Evolutionary conservation across 2,329 filamentous ascomycete genomes (phyloP), one percentile per base, ranked within the genome.

Genomic region (Aspergillus sp.): DNA sequence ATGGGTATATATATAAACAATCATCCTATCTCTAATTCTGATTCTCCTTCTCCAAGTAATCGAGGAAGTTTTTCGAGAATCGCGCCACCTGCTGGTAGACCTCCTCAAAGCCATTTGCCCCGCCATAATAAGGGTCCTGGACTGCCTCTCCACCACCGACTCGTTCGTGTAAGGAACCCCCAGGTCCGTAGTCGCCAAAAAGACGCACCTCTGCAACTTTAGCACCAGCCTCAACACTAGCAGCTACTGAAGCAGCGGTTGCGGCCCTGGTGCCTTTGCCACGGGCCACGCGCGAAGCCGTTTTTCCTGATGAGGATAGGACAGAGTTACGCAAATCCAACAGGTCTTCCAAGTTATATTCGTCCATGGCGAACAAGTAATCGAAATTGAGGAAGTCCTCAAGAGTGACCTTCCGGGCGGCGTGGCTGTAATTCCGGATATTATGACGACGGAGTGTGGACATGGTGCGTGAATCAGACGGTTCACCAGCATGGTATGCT

Each of bases 291-390:
- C 46, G 60, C 4, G 23, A 40, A 23, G 49, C 15, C 9, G 63
- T 55, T 52, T 68, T 70, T 69, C 84, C 82, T 70, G 84, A 85
- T 33, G 67, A 65, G 14, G 64, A 59, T 19, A 80, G 73, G 35
- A 83, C 80, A n/a, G 76, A 74, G 9, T 82, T 78, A 64, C 83
- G 84, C 64, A 84, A 80, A 58, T 85, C 80, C 67, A 86, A 73
- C 57, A 96, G 76, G 68, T 96, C 85, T 8, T 82, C 80, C 45
- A 96, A 79, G 72, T 98, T 98, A 46, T 86, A 85, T 49, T 85
- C 81, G 72, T 99, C 95, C 95, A 99, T 99, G 60, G 90, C 93
- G 57, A 99, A 87, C 59, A 99, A 87, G 76, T 96, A 98, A 75
- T 98, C 91, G 70, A 97, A 98, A 15, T 83, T 82, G 56, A 86